These are phyloP conservation scores for Mucor racemosus DNA, from an alignment of 371 early-diverging fungal genomes.

Conservation along the genomic window DNA sequence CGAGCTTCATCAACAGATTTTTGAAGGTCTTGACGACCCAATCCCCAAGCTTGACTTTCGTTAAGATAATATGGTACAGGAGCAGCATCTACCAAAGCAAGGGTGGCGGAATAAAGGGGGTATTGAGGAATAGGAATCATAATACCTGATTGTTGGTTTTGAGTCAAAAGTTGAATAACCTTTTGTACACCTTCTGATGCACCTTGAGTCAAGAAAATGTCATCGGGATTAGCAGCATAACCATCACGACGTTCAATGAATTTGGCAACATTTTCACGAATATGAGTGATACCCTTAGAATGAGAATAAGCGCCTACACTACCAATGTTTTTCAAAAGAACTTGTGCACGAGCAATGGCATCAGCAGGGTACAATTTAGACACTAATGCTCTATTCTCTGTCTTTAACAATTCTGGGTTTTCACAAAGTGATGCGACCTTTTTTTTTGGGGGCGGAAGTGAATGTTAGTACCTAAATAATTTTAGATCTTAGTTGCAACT, in stretches of 20 bases:
- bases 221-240: slow-evolving; percentile 77
- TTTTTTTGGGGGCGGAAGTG: neutral
- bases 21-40: slow-evolving; percentile 69
- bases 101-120: slow-evolving; percentile 97
- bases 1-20: slow-evolving; percentile 70
- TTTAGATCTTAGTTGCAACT: slow-evolving; percentile 18
- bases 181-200: slow-evolving; percentile 90
- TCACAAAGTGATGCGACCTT: slow-evolving; percentile 88
- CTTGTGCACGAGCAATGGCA: slow-evolving; percentile 79
- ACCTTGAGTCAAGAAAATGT: slow-evolving; percentile 92
- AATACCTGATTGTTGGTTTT: slow-evolving; percentile 82
- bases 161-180: slow-evolving; percentile 81
- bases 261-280: slow-evolving; percentile 87
- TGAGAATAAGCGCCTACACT: slow-evolving; percentile 94
- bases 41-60: slow-evolving; percentile 85
- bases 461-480: neutral
- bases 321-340: slow-evolving; percentile 66
- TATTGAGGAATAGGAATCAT: slow-evolving; percentile 99
- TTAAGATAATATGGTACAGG: slow-evolving; percentile 93
- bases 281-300: slow-evolving; percentile 86
- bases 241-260: slow-evolving; percentile 90
- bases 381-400: slow-evolving; percentile 54
- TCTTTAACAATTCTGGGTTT: slow-evolving; percentile 79
- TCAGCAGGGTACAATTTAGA: slow-evolving; percentile 79
- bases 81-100: slow-evolving; percentile 79